Evolutionary conservation across 1,284 basidiomycete genomes (phyloP).

Genomic region (Pyrrhoderma lamaoense): DNA sequence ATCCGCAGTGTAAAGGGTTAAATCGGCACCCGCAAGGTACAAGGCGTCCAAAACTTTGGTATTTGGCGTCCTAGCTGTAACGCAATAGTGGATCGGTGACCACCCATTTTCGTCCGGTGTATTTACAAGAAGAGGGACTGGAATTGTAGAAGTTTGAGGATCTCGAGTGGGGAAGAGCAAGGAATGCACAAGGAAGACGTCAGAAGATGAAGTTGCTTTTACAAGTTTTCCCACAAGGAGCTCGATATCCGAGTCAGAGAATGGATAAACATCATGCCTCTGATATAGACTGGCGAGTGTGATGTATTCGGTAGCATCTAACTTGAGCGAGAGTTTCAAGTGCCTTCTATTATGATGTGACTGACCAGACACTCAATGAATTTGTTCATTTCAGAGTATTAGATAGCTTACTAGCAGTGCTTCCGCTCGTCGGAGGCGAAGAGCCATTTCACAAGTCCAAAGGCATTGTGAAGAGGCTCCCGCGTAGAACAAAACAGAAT

Average conservation of each 20-base stretch:
- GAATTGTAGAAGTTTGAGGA: constrained; percentile 23
- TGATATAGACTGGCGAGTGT: constrained; percentile 19
- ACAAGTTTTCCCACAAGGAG: constrained; percentile 42
- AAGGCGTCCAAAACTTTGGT: constrained; percentile 56
- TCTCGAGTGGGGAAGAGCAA: constrained; percentile 44
- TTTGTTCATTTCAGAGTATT: neutral
- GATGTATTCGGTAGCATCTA: constrained; percentile 20
- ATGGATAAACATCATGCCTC: constrained; percentile 24
- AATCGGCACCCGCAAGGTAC: constrained; percentile 65
- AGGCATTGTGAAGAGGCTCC: constrained; percentile 51
- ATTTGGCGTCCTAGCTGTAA: constrained; percentile 46
- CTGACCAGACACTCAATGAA: neutral
- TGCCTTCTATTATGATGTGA: constrained; percentile 13
- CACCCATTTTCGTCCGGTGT: constrained; percentile 56
- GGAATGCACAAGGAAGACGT: constrained; percentile 44
- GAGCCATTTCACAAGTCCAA: constrained; percentile 58
- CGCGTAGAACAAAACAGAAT: constrained; percentile 62
- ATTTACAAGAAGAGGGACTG: constrained; percentile 35
- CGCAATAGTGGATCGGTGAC: constrained; percentile 64
- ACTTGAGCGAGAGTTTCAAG: constrained; percentile 12
- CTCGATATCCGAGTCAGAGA: constrained; percentile 32
- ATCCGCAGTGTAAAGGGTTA: constrained; percentile 56
- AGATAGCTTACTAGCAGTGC: constrained; percentile 42
- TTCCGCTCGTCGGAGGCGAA: constrained; percentile 51
- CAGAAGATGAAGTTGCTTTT: constrained; percentile 40